Conservation (phyloP, 805 yeast species). For the Komagataella populi region DNA sequence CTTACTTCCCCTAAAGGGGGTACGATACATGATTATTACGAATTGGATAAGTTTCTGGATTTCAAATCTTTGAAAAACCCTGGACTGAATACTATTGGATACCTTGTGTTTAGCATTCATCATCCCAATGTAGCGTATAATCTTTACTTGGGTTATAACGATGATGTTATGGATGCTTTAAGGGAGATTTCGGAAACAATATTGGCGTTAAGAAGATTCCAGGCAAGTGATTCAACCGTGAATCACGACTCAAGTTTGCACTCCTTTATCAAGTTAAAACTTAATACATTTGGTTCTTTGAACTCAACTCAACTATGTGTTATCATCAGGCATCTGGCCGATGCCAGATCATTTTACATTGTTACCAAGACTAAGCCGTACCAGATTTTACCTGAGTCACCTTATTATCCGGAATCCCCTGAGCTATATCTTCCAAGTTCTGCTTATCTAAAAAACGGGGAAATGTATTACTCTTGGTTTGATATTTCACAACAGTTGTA, state of each 20-base stretch:
- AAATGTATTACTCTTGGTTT: constrained; percentile 21
- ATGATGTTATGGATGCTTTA: constrained; percentile 17
- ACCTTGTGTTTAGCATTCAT: neutral
- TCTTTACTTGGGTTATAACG: constrained; percentile 21
- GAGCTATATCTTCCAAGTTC: constrained; percentile 11
- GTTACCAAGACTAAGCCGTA: constrained; percentile 17
- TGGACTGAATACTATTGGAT: too few relatives aligned
- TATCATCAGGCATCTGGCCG: constrained; percentile 11
- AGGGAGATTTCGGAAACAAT: constrained; percentile 16
- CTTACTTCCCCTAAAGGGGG: constrained; percentile 47
- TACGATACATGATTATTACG: constrained; percentile 36
- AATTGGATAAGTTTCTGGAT: constrained; percentile 24
- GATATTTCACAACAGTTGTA: constrained; percentile 24
- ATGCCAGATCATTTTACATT: constrained; percentile 14
- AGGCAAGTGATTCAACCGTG: neutral
- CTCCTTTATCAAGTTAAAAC: constrained; percentile 3
- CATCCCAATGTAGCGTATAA: constrained; percentile 7
- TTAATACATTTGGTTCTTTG: constrained; percentile 11
- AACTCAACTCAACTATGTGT: constrained; percentile 9
- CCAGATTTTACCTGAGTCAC: constrained; percentile 6
- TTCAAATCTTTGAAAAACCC: constrained; percentile 3
- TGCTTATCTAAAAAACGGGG: constrained; percentile 9
- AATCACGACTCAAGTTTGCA: too few relatives aligned
- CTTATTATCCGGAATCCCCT: neutral
- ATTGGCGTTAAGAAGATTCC: constrained; percentile 12